phyloP scores from a whole-genome alignment of 1,284 basidiomycete species.

The Cutaneotrichosporon cyanovorans region DNA sequence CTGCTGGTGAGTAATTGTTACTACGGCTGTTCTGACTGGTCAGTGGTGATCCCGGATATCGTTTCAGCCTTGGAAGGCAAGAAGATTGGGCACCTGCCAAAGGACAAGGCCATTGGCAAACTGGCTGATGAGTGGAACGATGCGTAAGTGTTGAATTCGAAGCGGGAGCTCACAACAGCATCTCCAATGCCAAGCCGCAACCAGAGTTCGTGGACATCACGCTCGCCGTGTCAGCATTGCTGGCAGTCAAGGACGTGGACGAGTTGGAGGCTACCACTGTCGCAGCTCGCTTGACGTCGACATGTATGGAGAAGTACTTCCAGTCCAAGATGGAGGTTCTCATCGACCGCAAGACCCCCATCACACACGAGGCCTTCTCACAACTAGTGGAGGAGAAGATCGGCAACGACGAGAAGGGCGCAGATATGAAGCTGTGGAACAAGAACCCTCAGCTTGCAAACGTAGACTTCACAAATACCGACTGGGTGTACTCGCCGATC shows the following conservation, averaged over 20 bases:
- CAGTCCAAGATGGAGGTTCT: slow-evolving; percentile 82
- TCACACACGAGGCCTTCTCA: slow-evolving; percentile 78
- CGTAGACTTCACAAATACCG: slow-evolving; percentile 76
- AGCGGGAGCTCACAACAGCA: slow-evolving; percentile 12
- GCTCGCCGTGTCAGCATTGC: slow-evolving; percentile 63
- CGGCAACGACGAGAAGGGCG: slow-evolving; percentile 76
- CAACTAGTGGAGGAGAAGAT: slow-evolving; percentile 62
- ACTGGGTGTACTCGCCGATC: slow-evolving; percentile 92
- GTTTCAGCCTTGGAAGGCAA: slow-evolving; percentile 29
- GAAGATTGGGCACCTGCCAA: slow-evolving; percentile 41
- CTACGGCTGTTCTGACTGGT: neutral
- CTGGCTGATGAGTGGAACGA: slow-evolving; percentile 50
- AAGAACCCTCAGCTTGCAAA: slow-evolving; percentile 64
- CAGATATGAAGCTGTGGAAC: slow-evolving; percentile 82
- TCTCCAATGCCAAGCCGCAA: slow-evolving; percentile 21
- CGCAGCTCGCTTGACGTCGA: slow-evolving; percentile 74
- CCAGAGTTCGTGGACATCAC: slow-evolving; percentile 74
- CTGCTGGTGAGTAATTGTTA: slow-evolving; percentile 17
- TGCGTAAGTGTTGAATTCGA: slow-evolving; percentile 29
- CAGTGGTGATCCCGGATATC: slow-evolving; percentile 32
- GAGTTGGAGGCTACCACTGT: slow-evolving; percentile 75
- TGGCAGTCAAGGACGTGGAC: slow-evolving; percentile 83
- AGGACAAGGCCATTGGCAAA: slow-evolving; percentile 44
- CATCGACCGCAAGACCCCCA: slow-evolving; percentile 82
- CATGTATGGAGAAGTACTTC: slow-evolving; percentile 76